Percentiles rank a stretch among this genome's conserved stretches.
Evolutionary conservation across 768 basidiomycete genomes (phyloP).

Genomic region (Floccularia luteovirens): DNA sequence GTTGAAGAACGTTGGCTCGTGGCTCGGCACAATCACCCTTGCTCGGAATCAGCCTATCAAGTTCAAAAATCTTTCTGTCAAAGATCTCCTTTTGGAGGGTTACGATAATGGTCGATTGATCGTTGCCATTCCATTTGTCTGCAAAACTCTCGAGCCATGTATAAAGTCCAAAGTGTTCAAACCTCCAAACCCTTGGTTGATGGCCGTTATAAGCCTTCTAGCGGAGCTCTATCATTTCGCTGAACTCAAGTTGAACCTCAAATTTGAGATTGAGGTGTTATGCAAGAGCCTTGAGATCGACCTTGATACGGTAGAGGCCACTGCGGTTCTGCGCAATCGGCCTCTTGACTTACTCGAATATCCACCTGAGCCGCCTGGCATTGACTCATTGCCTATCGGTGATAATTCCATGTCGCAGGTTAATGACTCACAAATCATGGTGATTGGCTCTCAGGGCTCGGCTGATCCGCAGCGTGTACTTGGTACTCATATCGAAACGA

Average conservation of each 20-base stretch:
- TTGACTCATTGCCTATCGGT: conserved; percentile 72
- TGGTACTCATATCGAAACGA: conserved; percentile 74
- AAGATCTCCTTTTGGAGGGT: conserved; percentile 94
- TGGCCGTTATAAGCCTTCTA: conserved; percentile 88
- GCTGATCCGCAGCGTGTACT: conserved; percentile 62
- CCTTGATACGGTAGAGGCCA: conserved; percentile 77
- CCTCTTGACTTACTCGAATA: conserved; percentile 67
- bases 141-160: conserved; percentile 91
- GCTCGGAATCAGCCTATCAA: conserved; percentile 90
- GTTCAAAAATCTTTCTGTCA: conserved; percentile 91
- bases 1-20: conserved; percentile 91
- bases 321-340: conserved; percentile 74
- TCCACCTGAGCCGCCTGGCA: conserved; percentile 68
- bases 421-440: conserved; percentile 55
- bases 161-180: conserved; percentile 88
- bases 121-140: conserved; percentile 96
- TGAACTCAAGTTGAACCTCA: conserved; percentile 91
- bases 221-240: conserved; percentile 97
- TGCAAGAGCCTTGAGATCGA: conserved; percentile 90
- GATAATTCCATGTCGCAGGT: conserved; percentile 48
- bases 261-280: conserved; percentile 97
- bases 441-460: conserved; percentile 51
- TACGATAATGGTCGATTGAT: conserved; percentile 87
- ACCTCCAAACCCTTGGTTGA: conserved; percentile 97
- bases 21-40: conserved; percentile 91